These are phyloP conservation scores for Boletus edulis DNA, from an alignment of 768 basidiomycete genomes.

Conservation along the genomic window DNA sequence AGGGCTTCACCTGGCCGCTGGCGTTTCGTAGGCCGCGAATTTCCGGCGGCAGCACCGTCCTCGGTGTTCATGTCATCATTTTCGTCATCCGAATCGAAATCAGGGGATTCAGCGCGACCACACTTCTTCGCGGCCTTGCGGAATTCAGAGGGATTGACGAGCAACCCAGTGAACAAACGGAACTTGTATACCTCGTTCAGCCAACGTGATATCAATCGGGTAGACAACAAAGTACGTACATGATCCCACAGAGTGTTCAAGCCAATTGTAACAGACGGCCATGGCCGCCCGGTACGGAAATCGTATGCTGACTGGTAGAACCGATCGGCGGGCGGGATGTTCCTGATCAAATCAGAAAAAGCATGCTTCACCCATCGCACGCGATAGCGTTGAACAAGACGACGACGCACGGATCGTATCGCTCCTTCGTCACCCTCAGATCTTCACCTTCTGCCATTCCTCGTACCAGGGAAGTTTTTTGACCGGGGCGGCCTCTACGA, in stretches of 20 bases:
- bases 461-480: slow-evolving; percentile 57
- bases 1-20: slow-evolving; percentile 16
- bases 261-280: slow-evolving; percentile 33
- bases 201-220: not conserved
- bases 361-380: not conserved
- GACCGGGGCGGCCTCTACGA: slow-evolving; percentile 12
- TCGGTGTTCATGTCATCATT: not conserved
- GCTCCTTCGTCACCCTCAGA: slow-evolving; percentile 37
- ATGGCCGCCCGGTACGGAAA: slow-evolving; percentile 45
- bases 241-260: slow-evolving; percentile 60
- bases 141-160: slow-evolving; percentile 41
- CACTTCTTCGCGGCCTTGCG: slow-evolving; percentile 33
- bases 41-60: not conserved
- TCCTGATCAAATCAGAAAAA: slow-evolving; percentile 32
- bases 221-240: slow-evolving; percentile 35
- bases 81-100: slow-evolving; percentile 32
- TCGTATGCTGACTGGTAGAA: slow-evolving; percentile 57
- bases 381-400: not conserved
- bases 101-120: slow-evolving; percentile 32
- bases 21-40: slow-evolving; percentile 23
- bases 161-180: slow-evolving; percentile 57
- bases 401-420: slow-evolving; percentile 50
- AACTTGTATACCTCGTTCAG: slow-evolving; percentile 43
- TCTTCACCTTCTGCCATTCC: slow-evolving; percentile 68
- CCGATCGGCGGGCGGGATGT: slow-evolving; percentile 46